phyloP scores from a whole-genome alignment of 2,329 filamentous ascomycete genomes.

The Colletotrichum sp. region DNA sequence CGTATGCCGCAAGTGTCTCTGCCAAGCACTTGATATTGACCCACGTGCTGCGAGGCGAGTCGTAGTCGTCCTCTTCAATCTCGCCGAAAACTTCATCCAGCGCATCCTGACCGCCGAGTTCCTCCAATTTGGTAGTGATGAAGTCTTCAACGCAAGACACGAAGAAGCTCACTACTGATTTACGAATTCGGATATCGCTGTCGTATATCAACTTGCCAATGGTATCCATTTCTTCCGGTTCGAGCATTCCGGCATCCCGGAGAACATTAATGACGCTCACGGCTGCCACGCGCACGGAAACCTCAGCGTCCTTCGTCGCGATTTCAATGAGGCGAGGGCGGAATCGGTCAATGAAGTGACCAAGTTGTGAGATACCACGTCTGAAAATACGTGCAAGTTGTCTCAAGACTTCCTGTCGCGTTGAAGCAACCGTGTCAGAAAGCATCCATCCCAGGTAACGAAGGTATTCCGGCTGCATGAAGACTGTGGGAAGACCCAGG shows the following conservation, averaged over 20 bases:
- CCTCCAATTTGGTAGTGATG: constrained; percentile 80
- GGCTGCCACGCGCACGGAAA: constrained; percentile 78
- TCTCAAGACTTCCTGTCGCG: constrained; percentile 84
- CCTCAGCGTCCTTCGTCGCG: constrained; percentile 83
- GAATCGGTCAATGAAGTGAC: constrained; percentile 94
- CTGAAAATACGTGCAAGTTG: constrained; percentile 83
- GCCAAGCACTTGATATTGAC: constrained; percentile 90
- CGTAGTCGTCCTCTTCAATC: constrained; percentile 76
- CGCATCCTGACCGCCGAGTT: constrained; percentile 79
- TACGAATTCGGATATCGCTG: constrained; percentile 81
- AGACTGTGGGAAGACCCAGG: constrained; percentile 79
- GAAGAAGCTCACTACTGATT: constrained; percentile 90
- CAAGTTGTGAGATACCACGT: constrained; percentile 80
- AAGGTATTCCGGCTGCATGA: constrained; percentile 89
- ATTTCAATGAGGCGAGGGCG: constrained; percentile 89
- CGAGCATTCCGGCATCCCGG: constrained; percentile 83
- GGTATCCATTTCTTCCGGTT: constrained; percentile 88
- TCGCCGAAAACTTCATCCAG: constrained; percentile 77
- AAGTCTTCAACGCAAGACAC: constrained; percentile 84
- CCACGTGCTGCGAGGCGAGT: constrained; percentile 82
- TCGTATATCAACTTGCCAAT: constrained; percentile 92
- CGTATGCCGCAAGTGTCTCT: constrained; percentile 83
- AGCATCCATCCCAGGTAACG: constrained; percentile 96
- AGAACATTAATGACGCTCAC: constrained; percentile 84
- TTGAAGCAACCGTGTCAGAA: constrained; percentile 77